Evolutionary conservation across 768 basidiomycete genomes (phyloP).

Genomic region (Paxillus involutus): DNA sequence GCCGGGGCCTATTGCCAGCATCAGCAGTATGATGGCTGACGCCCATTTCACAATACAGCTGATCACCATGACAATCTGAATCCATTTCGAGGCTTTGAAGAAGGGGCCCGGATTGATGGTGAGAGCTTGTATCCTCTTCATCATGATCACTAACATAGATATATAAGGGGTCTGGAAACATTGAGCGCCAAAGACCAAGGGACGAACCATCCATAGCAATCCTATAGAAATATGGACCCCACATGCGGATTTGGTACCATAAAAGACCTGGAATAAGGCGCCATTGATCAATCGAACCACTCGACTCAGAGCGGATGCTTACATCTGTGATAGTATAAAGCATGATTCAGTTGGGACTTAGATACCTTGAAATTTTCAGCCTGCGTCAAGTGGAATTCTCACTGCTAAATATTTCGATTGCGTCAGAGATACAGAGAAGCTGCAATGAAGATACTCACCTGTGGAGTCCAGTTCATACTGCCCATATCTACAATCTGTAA

Average conservation of each 20-base stretch:
- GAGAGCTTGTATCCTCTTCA: slow-evolving; percentile 15
- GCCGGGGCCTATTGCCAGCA: slow-evolving; percentile 10
- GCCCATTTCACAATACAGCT: slow-evolving; percentile 8
- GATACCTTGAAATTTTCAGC: neutral
- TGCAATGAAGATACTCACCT: slow-evolving; percentile 2
- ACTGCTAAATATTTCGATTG: slow-evolving; percentile 10
- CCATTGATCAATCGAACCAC: neutral
- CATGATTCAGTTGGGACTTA: neutral
- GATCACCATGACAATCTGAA: slow-evolving; percentile 2
- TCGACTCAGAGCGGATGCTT: neutral
- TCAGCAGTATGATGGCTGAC: slow-evolving; percentile 2
- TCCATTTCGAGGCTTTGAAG: slow-evolving; percentile 4
- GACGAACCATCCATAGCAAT: slow-evolving; percentile 19
- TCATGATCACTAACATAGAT: slow-evolving; percentile 15
- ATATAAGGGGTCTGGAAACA: neutral
- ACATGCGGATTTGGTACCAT: slow-evolving; percentile 12
- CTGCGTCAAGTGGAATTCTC: neutral
- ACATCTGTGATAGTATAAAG: slow-evolving; percentile 8
- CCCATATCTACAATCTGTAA: slow-evolving; percentile 12
- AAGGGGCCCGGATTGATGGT: slow-evolving; percentile 3
- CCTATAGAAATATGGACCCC: slow-evolving; percentile 12
- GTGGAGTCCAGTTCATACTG: slow-evolving; percentile 4
- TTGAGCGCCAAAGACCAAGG: neutral
- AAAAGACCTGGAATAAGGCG: slow-evolving; percentile 10
- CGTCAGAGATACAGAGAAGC: neutral